These are phyloP conservation scores for Lolium rigidum DNA, from an alignment of 176 grass and related monocot genomes.

Conservation along the genomic window DNA sequence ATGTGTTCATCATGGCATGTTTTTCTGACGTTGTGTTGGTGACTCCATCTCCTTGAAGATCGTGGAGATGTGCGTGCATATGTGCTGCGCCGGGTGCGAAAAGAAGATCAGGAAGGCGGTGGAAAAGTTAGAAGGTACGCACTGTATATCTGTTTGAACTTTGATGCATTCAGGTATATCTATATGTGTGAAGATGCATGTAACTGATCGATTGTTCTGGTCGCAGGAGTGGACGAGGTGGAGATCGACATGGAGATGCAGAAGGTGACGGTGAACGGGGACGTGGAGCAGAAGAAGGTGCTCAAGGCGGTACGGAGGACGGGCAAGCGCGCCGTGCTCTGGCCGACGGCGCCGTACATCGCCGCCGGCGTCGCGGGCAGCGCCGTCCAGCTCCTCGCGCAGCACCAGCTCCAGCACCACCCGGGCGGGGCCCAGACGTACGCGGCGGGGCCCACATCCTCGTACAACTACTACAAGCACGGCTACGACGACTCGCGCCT, in stretches of 20 bases:
- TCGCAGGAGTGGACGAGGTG: constrained; percentile 67
- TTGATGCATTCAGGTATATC: no score
- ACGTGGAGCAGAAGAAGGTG: constrained; percentile 90
- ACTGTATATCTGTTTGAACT: no score
- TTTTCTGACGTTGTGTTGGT: not conserved
- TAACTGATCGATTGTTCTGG: no score
- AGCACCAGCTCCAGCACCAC: constrained; percentile 47
- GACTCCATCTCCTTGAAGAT: constrained; percentile 46
- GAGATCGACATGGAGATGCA: constrained; percentile 90
- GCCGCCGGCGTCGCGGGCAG: constrained; percentile 9
- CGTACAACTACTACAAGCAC: constrained; percentile 94
- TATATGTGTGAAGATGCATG: no score
- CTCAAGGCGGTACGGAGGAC: constrained; percentile 79
- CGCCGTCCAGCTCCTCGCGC: constrained; percentile 36
- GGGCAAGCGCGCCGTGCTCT: constrained; percentile 82
- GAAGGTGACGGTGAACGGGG: constrained; percentile 88
- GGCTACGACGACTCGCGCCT: constrained; percentile 76
- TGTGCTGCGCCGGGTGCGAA: constrained; percentile 90
- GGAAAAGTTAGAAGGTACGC: constrained; percentile 61
- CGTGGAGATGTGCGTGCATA: constrained; percentile 92
- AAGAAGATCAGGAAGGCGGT: constrained; percentile 85
- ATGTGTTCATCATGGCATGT: not conserved
- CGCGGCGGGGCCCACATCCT: constrained; percentile 48
- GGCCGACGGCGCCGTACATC: constrained; percentile 60
- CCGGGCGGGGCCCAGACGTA: constrained; percentile 42